Evolutionary conservation across 108 stramenopile species (phyloP).

Genomic region (Discostella pseudostelligera): DNA sequence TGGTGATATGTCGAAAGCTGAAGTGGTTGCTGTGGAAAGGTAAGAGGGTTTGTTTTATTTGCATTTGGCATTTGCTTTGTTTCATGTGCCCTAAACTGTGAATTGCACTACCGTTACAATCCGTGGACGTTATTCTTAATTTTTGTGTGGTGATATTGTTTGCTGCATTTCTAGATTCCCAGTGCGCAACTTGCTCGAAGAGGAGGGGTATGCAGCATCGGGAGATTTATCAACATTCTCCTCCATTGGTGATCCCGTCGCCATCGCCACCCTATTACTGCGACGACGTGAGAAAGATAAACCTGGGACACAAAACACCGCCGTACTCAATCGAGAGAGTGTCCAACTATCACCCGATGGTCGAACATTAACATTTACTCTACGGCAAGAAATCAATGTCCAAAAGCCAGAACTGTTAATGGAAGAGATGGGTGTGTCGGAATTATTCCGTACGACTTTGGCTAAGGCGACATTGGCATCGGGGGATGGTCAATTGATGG

Average conservation of each 20-base stretch:
- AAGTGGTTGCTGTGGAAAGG: slow-evolving; percentile 82
- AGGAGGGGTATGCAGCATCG: slow-evolving; percentile 72
- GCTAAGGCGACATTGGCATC: slow-evolving; percentile 71
- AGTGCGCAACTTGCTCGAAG: slow-evolving; percentile 59
- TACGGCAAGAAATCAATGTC: slow-evolving; percentile 77
- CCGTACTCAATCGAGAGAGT: slow-evolving; percentile 41
- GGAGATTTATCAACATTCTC: slow-evolving; percentile 74
- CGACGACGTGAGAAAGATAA: slow-evolving; percentile 78
- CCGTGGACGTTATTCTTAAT: too few species aligned
- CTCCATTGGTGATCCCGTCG: slow-evolving; percentile 58
- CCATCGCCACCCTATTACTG: slow-evolving; percentile 66
- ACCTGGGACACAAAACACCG: slow-evolving; percentile 42
- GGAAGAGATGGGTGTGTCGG: slow-evolving; percentile 71
- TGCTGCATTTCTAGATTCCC: slow-evolving; percentile 53
- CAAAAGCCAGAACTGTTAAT: slow-evolving; percentile 83
- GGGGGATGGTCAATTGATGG: slow-evolving; percentile 77
- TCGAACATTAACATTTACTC: slow-evolving; percentile 54
- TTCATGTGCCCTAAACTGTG: slow-evolving; percentile 1
- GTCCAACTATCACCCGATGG: slow-evolving; percentile 60
- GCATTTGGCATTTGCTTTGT: not conserved
- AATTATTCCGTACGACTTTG: slow-evolving; percentile 69
- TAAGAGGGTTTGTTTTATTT: slow-evolving; percentile 14
- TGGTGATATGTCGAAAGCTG: slow-evolving; percentile 84
- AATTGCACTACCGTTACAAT: too few species aligned
- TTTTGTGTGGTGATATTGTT: too few species aligned